Percentiles rank a stretch among this genome's conserved stretches.
Conservation (phyloP, 495 filamentous ascomycete species). For the Penicillium canescens region DNA sequence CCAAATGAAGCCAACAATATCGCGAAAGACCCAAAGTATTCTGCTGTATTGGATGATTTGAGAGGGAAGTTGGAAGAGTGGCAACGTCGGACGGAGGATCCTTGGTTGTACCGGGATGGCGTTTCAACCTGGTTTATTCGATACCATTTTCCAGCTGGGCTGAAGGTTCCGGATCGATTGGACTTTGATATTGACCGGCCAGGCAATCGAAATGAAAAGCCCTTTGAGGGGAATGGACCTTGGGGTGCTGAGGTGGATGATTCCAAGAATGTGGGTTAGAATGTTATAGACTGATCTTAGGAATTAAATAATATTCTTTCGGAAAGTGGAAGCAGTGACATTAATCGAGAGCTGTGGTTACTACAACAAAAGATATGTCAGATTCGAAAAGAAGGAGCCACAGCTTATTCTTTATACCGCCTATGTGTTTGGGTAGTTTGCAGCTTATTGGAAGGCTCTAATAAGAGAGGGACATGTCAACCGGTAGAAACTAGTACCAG, state of each 20-base stretch:
- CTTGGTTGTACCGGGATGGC: slow-evolving; percentile 45
- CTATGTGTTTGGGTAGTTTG: no score
- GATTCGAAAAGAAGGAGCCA: no score
- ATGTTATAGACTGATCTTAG: no score
- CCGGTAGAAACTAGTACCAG: no score
- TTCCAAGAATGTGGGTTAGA: no score
- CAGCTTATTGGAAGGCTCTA: no score
- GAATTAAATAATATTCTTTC: no score
- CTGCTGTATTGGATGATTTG: slow-evolving; percentile 25
- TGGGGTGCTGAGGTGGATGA: slow-evolving; percentile 17
- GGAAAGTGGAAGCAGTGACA: no score
- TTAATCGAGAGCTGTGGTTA: no score
- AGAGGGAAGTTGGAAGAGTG: slow-evolving; percentile 31
- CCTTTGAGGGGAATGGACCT: slow-evolving; percentile 7
- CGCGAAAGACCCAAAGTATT: slow-evolving; percentile 24
- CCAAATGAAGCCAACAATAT: slow-evolving; percentile 40
- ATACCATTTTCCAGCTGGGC: slow-evolving; percentile 33
- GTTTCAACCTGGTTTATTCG: slow-evolving; percentile 28
- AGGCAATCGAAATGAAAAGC: slow-evolving; percentile 12
- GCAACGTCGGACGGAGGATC: slow-evolving; percentile 39
- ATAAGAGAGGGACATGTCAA: no score
- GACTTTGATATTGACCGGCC: slow-evolving; percentile 38
- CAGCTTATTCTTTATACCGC: no score
- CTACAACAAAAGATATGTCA: no score
- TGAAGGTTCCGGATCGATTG: slow-evolving; percentile 40